Evolutionary conservation across 441 rosid genomes (phyloP).

Genomic region (Biscutella laevigata): DNA sequence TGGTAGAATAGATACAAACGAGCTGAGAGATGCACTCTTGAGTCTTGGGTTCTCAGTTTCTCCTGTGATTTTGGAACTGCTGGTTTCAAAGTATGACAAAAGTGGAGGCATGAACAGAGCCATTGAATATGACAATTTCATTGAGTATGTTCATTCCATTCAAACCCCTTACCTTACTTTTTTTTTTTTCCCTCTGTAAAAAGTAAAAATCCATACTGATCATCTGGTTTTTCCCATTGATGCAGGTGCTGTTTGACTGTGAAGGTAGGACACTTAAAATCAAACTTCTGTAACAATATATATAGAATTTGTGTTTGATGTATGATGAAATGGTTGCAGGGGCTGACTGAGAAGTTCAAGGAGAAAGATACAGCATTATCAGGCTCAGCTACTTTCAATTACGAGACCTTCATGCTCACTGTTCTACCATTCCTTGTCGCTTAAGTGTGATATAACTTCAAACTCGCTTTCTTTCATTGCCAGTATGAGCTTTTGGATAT

Average conservation of each 20-base stretch:
- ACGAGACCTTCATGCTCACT: constrained; percentile 72
- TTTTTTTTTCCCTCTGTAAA: not conserved
- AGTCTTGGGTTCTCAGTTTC: constrained; percentile 71
- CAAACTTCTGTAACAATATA: too few species aligned
- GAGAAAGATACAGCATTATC: constrained; percentile 54
- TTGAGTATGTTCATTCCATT: constrained; percentile 48
- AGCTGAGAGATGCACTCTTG: constrained; percentile 69
- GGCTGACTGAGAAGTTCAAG: constrained; percentile 76
- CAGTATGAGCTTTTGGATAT: not conserved
- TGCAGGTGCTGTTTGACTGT: constrained; percentile 94
- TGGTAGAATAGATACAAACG: constrained; percentile 61
- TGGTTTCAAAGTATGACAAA: constrained; percentile 77
- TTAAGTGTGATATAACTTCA: constrained; percentile 4
- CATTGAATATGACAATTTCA: constrained; percentile 86
- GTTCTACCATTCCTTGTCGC: constrained; percentile 82
- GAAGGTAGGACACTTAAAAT: constrained; percentile 42
- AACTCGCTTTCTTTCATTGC: not conserved
- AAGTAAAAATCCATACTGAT: not conserved
- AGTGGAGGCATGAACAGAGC: constrained; percentile 59
- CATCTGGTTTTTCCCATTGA: not conserved
- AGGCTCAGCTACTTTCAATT: constrained; percentile 70
- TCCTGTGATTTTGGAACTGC: constrained; percentile 56
- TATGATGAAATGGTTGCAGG: constrained; percentile 33
- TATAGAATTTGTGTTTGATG: constrained; percentile 8
- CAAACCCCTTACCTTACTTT: too few species aligned